Conservation (phyloP, 495 filamentous ascomycete genomes). For the Hypomontagnella submonticulosa region DNA sequence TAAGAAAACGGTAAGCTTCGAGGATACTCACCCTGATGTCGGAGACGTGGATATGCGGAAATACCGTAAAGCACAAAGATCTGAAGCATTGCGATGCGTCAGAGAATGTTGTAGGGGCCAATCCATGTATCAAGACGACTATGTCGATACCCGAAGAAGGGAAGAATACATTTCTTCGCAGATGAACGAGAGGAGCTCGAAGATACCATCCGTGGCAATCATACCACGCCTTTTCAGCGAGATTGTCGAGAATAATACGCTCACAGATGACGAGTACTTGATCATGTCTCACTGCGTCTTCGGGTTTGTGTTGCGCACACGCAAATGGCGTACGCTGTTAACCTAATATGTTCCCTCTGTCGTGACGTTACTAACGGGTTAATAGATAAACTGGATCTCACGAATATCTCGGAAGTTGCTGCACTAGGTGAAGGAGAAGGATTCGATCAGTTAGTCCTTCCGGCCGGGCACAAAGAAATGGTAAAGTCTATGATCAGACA, state of each 20-base stretch:
- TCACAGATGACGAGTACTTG: constrained; percentile 51
- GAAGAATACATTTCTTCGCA: constrained; percentile 46
- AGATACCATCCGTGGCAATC: constrained; percentile 37
- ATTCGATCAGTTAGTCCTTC: constrained; percentile 54
- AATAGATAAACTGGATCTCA: not conserved
- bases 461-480: constrained; percentile 48
- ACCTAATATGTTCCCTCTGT: not conserved
- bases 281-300: constrained; percentile 57
- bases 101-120: constrained; percentile 44
- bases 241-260: not conserved
- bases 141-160: constrained; percentile 45
- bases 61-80: constrained; percentile 7
- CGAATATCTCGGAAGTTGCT: constrained; percentile 18
- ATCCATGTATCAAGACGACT: constrained; percentile 43
- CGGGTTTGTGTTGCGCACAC: constrained; percentile 55
- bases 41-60: constrained; percentile 17
- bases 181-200: constrained; percentile 29
- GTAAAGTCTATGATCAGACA: constrained; percentile 53
- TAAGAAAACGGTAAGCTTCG: not conserved
- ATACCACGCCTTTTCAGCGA: constrained; percentile 25
- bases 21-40: too few species aligned
- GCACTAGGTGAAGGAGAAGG: constrained; percentile 32
- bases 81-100: constrained; percentile 5
- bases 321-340: constrained; percentile 55
- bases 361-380: too few species aligned